Evolutionary conservation across 202 grass and related monocot species (phyloP), one percentile per base, ranked within the genome.

Genomic region (Carex sylvatica): DNA sequence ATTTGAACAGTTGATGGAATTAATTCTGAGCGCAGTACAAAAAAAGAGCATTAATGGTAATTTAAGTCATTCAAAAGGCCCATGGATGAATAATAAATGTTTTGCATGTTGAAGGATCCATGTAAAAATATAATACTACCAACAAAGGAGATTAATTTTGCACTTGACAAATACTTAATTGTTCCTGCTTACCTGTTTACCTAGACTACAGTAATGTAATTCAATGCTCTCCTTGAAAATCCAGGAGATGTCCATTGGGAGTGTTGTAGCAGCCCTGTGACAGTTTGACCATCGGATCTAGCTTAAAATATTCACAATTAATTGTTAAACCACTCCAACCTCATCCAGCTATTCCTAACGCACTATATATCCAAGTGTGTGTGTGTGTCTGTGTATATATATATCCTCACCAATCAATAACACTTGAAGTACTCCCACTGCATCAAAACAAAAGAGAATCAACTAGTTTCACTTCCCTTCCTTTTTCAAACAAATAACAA

Each of bases 281-380:
- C 9, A 18, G 74, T 59, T 78, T 78, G 74, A 78, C 74, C 53
- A 36, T 28, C 9, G 15, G 16, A 78, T 78, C 74, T 78, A 13
- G 26, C 26, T 78, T 30, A 75, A 24, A 55, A 55, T 33, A 33
- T 5, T 30, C 5, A 56, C 15, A 76, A 35, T 58, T 78, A 35
- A 59, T 78, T 58, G 73, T n/a, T 76, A 78, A 36, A 58, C 16
- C 15, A 78, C 69, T 72, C 69, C 19, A 72, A 72, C 49, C 51
- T 76, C 73, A 76, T 33, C 49, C 72, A 76, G 72, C 51, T 76
- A 53, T 75, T 76, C 73, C 51, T 28, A 18, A 15, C 3, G 8
- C 28, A 76, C 16, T 56, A 28, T 40, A 40, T 40, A 40, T 35
- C 15, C 18, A 7, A 33, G 13, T 33, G 28, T 76, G 28, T 28